Percentiles rank a stretch among this genome's conserved stretches.
phyloP scores from a whole-genome alignment of 2,329 filamentous ascomycete species.

The Ophiocordyceps camponoti-leonardi region DNA sequence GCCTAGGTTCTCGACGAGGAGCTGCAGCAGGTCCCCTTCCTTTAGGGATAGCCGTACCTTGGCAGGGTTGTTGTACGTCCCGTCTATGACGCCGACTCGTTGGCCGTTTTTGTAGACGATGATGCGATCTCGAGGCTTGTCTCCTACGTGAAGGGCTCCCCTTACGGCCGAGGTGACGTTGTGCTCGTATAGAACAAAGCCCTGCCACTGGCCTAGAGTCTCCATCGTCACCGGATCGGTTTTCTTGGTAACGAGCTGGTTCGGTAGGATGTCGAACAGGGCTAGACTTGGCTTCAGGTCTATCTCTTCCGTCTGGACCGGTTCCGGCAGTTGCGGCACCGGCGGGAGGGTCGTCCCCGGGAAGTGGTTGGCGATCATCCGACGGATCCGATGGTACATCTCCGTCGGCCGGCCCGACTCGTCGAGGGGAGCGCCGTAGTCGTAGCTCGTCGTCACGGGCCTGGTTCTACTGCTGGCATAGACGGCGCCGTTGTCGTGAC shows the following conservation, averaged over 20 bases:
- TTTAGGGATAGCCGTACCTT: slow-evolving; percentile 19
- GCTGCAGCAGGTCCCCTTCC: slow-evolving; percentile 20
- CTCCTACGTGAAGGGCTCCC: slow-evolving; percentile 22
- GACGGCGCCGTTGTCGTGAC: slow-evolving; percentile 26
- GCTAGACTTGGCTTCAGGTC: slow-evolving; percentile 16
- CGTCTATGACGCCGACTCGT: slow-evolving; percentile 26
- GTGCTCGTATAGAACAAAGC: slow-evolving; percentile 25
- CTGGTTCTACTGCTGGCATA: slow-evolving; percentile 19
- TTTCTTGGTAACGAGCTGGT: slow-evolving; percentile 7
- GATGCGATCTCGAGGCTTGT: slow-evolving; percentile 25
- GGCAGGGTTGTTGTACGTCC: slow-evolving; percentile 20
- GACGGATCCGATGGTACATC: slow-evolving; percentile 22
- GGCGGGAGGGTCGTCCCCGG: slow-evolving; percentile 18
- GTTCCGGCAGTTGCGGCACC: slow-evolving; percentile 14
- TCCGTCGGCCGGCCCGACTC: slow-evolving; percentile 28
- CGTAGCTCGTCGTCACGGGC: slow-evolving; percentile 28
- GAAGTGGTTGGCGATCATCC: slow-evolving; percentile 20
- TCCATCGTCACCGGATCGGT: slow-evolving; percentile 25
- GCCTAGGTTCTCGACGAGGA: slow-evolving; percentile 33
- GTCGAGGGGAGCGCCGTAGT: slow-evolving; percentile 31
- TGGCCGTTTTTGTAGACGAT: slow-evolving; percentile 27
- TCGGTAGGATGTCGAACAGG: slow-evolving; percentile 18
- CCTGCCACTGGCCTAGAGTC: slow-evolving; percentile 23
- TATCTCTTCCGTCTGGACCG: slow-evolving; percentile 17
- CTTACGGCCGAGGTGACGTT: slow-evolving; percentile 7